Conservation (phyloP, 1,284 basidiomycete species). For the Ceratobasidium papillatum region DNA sequence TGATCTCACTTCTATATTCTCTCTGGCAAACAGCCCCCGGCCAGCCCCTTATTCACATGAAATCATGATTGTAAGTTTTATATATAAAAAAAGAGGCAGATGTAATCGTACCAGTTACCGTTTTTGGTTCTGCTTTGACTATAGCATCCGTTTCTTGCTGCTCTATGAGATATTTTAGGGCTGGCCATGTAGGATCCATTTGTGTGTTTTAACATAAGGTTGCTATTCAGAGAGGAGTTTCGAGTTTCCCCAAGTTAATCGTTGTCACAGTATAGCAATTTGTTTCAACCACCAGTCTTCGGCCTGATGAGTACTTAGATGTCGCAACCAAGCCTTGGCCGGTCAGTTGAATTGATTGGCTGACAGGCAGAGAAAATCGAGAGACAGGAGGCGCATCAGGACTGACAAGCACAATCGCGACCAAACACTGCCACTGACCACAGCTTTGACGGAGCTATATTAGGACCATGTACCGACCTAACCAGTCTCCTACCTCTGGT, state of each 20-base stretch:
- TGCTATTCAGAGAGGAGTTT: too few species aligned
- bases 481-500: neutral
- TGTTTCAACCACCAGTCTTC: too few species aligned
- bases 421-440: neutral
- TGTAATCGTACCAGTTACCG: constrained; percentile 1
- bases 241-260: neutral
- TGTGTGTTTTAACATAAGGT: neutral
- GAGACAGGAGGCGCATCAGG: neutral
- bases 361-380: neutral
- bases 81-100: neutral
- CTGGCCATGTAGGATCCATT: constrained; percentile 31
- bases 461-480: neutral
- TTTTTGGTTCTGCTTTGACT: constrained; percentile 20
- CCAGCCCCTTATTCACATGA: constrained; percentile 62
- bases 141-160: neutral
- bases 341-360: too few species aligned
- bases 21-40: constrained; percentile 70
- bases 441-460: constrained; percentile 7
- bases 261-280: too few species aligned
- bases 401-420: neutral
- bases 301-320: too few species aligned
- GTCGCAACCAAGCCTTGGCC: too few species aligned
- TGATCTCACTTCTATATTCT: constrained; percentile 57
- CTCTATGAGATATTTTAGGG: neutral
- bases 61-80: too few species aligned